phyloP scores from a whole-genome alignment of 768 basidiomycete species.

The Candolleomyces aberdarensis region DNA sequence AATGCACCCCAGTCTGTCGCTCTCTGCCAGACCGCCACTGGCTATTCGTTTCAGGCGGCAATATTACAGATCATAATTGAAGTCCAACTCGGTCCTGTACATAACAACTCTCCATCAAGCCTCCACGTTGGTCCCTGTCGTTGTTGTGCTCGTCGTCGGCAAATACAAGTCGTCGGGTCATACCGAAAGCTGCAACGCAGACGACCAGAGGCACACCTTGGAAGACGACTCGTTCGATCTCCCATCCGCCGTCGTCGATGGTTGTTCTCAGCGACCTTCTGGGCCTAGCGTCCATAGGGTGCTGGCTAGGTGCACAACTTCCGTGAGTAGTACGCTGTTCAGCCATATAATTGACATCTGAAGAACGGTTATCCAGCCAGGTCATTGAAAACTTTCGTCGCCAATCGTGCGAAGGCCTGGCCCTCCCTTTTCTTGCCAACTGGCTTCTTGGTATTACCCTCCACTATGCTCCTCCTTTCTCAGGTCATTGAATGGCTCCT shows the following conservation, averaged over 20 bases:
- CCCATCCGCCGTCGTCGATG: constrained; percentile 22
- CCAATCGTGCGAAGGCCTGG: constrained; percentile 85
- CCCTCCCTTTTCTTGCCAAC: constrained; percentile 88
- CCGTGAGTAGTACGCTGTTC: constrained; percentile 54
- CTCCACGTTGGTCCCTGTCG: not conserved
- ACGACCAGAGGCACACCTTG: not conserved
- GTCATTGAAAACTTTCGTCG: constrained; percentile 72
- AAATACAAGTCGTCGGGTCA: constrained; percentile 2
- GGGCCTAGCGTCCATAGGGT: constrained; percentile 69
- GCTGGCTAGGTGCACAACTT: constrained; percentile 86
- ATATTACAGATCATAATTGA: not conserved
- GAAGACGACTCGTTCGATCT: not conserved
- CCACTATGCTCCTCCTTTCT: not conserved
- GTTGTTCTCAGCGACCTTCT: constrained; percentile 55
- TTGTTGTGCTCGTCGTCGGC: not conserved
- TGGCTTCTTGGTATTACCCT: constrained; percentile 77
- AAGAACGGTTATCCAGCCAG: constrained; percentile 50
- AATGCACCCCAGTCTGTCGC: not conserved
- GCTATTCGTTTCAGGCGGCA: not conserved
- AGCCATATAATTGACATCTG: constrained; percentile 3
- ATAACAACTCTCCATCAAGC: not conserved
- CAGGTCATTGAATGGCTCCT: not conserved
- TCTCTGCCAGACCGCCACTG: not conserved
- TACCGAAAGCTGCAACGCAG: too few relatives aligned
- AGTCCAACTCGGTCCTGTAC: not conserved